phyloP scores from a whole-genome alignment of 2,329 filamentous ascomycete species.

The Metarhizium album region DNA sequence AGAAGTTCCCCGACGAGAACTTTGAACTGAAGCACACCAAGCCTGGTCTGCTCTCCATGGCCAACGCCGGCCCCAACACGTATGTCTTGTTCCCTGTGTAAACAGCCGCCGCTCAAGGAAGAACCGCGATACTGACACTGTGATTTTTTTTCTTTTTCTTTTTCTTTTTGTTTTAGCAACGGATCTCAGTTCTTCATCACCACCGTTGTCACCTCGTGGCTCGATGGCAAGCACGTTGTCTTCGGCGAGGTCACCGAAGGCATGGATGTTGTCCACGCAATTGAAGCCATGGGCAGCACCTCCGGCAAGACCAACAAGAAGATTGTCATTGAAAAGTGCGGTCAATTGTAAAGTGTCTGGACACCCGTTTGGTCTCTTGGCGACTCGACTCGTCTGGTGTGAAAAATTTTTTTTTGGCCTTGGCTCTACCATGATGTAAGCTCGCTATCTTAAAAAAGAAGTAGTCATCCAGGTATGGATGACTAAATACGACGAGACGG shows the following conservation, averaged over 20 bases:
- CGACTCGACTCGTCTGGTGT: background rate
- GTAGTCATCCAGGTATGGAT: background rate
- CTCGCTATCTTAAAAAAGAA: background rate
- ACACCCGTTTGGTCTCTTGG: background rate
- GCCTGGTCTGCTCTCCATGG: conserved; percentile 13
- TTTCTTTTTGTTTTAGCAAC: no score
- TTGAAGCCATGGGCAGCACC: conserved; percentile 47
- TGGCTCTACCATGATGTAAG: background rate
- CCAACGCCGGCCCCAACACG: conserved; percentile 14
- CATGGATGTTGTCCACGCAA: conserved; percentile 44
- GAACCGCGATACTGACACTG: background rate
- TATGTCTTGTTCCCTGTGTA: conserved; percentile 5
- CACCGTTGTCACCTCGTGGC: conserved; percentile 80
- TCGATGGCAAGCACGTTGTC: conserved; percentile 75
- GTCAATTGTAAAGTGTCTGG: conserved; percentile 30
- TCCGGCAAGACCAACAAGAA: conserved; percentile 42
- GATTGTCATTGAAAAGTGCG: conserved; percentile 46
- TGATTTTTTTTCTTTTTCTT: conserved; percentile 21
- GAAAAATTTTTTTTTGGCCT: background rate
- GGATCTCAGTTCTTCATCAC: conserved; percentile 98
- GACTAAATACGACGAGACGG: background rate
- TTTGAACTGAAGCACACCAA: conserved; percentile 12
- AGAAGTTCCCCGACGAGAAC: conserved; percentile 13
- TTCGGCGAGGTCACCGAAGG: conserved; percentile 59
- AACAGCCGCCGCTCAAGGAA: background rate